phyloP scores from a whole-genome alignment of 208 protist species.

The Trypanosoma rangeli region DNA sequence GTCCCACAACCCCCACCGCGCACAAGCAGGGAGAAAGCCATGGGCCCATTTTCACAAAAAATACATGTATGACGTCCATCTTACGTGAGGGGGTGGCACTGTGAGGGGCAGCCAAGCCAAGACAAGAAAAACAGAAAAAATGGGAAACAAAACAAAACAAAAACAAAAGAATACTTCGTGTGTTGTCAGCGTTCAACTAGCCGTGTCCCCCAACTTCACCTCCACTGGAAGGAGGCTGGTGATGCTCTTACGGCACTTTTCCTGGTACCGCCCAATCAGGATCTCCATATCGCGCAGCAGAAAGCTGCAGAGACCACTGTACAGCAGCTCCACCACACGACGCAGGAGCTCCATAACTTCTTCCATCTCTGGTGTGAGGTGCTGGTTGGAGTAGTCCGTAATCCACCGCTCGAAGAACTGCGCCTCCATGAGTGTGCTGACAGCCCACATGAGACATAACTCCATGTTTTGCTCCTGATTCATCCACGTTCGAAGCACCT shows the following conservation, averaged over 20 bases:
- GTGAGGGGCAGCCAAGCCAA: too few relatives aligned
- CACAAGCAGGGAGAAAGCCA: too few relatives aligned
- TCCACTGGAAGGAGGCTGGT: conserved; percentile 61
- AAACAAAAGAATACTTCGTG: background rate
- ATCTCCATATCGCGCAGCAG: conserved; percentile 76
- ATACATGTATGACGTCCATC: too few relatives aligned
- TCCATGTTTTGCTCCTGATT: conserved; percentile 59
- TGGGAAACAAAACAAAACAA: background rate
- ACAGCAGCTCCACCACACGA: conserved; percentile 51
- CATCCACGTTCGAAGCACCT: conserved; percentile 40
- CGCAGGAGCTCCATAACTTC: conserved; percentile 47
- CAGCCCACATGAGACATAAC: conserved; percentile 54
- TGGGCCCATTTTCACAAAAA: too few relatives aligned
- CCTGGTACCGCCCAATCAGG: conserved; percentile 64
- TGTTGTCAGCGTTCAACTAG: conserved; percentile 1
- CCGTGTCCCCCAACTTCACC: conserved; percentile 43
- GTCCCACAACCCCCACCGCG: too few relatives aligned
- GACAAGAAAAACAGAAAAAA: too few relatives aligned
- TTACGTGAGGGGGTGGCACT: too few relatives aligned
- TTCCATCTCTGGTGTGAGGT: conserved; percentile 24
- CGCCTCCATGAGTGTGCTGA: conserved; percentile 63
- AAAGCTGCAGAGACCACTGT: conserved; percentile 61
- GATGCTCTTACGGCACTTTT: conserved; percentile 65
- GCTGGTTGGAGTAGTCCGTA: conserved; percentile 58
- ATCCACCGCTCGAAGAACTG: conserved; percentile 78